A percentile compares a stretch with the other conserved stretches of the same genome.
These are phyloP conservation scores for Raphidocelis subcapitata DNA, from an alignment of 139 green algal genomes.

Conservation along the genomic window DNA sequence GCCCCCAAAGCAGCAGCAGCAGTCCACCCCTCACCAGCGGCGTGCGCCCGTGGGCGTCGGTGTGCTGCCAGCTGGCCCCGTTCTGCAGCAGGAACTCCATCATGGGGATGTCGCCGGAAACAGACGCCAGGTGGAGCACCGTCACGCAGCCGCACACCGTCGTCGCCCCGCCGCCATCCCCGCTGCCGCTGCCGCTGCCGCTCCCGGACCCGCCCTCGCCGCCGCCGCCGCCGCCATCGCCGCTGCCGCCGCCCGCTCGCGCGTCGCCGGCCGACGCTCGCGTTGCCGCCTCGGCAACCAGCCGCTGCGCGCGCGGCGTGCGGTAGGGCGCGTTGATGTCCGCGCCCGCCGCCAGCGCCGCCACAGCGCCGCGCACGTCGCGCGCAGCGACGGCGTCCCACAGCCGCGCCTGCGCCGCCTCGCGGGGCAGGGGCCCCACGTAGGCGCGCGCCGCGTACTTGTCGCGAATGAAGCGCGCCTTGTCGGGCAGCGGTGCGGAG, in stretches of 20 bases:
- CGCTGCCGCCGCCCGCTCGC: slow-evolving; percentile 6
- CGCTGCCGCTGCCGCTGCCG: neutral
- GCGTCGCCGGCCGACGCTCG: too few relatives aligned
- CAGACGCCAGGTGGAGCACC: slow-evolving; percentile 29
- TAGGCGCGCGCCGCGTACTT: slow-evolving; percentile 40
- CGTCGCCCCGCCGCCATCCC: neutral
- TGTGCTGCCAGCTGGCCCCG: slow-evolving; percentile 34
- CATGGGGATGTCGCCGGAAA: slow-evolving; percentile 19
- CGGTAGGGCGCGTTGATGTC: slow-evolving; percentile 33
- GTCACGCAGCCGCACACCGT: slow-evolving; percentile 7
- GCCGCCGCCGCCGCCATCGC: neutral
- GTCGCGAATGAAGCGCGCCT: slow-evolving; percentile 33
- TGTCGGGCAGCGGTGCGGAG: slow-evolving; percentile 25
- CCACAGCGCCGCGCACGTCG: slow-evolving; percentile 26
- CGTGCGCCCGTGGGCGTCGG: slow-evolving; percentile 37
- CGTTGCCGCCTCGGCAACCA: slow-evolving; percentile 1
- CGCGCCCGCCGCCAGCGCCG: slow-evolving; percentile 40
- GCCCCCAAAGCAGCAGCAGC: too few relatives aligned
- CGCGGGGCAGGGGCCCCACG: slow-evolving; percentile 9
- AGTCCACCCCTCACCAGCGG: too few relatives aligned
- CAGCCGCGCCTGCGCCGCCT: slow-evolving; percentile 25
- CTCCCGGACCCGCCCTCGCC: neutral
- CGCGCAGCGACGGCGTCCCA: slow-evolving; percentile 32
- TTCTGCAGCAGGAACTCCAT: slow-evolving; percentile 60
- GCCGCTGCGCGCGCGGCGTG: neutral